These are phyloP conservation scores for Flaveria sonorensis DNA, from an alignment of 129 eudicot genomes.

Conservation along the genomic window DNA sequence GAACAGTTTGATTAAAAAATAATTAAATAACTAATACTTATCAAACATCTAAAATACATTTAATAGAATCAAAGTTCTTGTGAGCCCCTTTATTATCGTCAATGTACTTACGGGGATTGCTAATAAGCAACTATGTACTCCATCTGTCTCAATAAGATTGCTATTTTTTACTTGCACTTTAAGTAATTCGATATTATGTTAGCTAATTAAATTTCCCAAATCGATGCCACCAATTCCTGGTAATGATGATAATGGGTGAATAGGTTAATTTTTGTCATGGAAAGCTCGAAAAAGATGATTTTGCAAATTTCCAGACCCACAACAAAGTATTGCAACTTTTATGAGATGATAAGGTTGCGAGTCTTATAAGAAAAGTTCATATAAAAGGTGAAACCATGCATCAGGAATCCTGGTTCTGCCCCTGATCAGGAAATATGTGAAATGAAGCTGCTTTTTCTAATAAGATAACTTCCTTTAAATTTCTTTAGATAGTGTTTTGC, in stretches of 20 bases:
- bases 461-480: neutral
- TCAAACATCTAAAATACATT: constrained; percentile 6
- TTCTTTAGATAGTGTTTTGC: constrained; percentile 15
- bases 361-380: constrained; percentile 9
- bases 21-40: too few species aligned
- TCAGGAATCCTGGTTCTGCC: constrained; percentile 18
- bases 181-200: neutral
- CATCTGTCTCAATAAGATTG: neutral
- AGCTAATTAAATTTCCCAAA: neutral
- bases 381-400: constrained; percentile 21
- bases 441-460: constrained; percentile 11
- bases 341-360: constrained; percentile 6
- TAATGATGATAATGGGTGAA: constrained; percentile 14
- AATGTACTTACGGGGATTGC: neutral
- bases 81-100: neutral
- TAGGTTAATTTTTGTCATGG: neutral
- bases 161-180: neutral
- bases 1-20: too few species aligned
- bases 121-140: neutral
- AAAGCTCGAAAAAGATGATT: constrained; percentile 6
- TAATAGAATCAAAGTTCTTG: neutral
- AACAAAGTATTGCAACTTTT: neutral
- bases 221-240: neutral
- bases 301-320: constrained; percentile 8
- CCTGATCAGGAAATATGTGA: constrained; percentile 20